Percentiles rank a stretch among this genome's conserved stretches.
phyloP scores from a whole-genome alignment of 345 rosid genomes.

The Populus ilicifolia region DNA sequence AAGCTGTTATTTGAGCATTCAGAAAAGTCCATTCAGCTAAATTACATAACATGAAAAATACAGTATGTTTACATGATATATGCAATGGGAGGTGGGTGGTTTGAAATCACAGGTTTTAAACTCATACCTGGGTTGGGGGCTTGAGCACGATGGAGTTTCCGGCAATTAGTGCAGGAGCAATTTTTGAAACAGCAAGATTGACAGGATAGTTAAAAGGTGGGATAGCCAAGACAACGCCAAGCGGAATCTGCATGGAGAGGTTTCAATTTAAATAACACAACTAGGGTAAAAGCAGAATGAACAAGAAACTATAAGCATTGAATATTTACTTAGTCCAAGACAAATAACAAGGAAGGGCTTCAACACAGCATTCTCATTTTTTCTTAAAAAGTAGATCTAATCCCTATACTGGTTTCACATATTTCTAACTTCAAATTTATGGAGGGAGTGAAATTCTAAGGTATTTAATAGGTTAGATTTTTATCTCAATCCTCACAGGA shows the following conservation, averaged over 20 bases:
- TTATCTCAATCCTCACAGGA: no score
- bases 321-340: not conserved
- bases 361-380: not conserved
- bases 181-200: constrained; percentile 89
- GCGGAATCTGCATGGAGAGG: constrained; percentile 55
- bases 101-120: not conserved
- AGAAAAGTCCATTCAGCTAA: not conserved
- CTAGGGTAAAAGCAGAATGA: not conserved
- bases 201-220: constrained; percentile 99
- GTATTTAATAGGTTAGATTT: no score
- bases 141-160: constrained; percentile 95
- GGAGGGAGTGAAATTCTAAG: no score
- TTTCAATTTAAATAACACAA: not conserved
- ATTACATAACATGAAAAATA: not conserved
- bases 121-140: constrained; percentile 91
- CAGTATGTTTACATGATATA: not conserved
- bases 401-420: no score
- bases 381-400: not conserved
- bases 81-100: not conserved
- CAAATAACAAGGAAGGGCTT: not conserved
- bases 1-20: not conserved
- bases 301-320: not conserved
- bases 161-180: constrained; percentile 84
- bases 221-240: constrained; percentile 87
- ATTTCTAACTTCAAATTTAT: no score